Evolutionary conservation across 495 filamentous ascomycete genomes (phyloP), one percentile per base, ranked within the genome.

Genomic region (Aspergillus saccharolyticus): DNA sequence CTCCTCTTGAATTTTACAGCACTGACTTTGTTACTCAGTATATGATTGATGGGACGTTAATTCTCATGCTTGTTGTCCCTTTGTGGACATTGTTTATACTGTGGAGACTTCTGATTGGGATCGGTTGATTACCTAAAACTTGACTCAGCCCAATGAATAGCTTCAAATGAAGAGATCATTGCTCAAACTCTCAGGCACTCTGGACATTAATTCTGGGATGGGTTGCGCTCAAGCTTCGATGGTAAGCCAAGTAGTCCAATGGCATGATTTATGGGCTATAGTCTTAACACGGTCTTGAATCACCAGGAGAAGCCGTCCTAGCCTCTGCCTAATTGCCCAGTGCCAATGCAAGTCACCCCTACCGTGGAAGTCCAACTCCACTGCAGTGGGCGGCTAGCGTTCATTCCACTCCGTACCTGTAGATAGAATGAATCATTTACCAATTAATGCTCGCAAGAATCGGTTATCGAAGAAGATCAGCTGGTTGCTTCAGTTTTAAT

Each of bases 361-460:
- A 19, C 47, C 47, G 28, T 22, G 47, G 22, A 20, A 25, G 30
- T 2, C 33, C 47, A 28, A 49, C 47, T 22, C 47, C 47, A 25
- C 47, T 28, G n/a, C n/a, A n/a, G n/a, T n/a, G 47, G 47, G 47
- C 47, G 47, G 47, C 47, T 49, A 49, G 28, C 47, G 8, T 50
- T 24, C 16, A 50, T n/a, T 28, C 4, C 9, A 28, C 25, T 28
- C 25, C n/a, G 18, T 21, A 16, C 18, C 3, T 10, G 12, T 4
- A 9, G 18, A 46, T 30, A 15, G 22, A 16, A 49, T 24, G n/a
- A n/a, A n/a, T 12, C 17, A 28, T 28, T 21, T 47, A 14, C 44
- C 16, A 21, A 20, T 5, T 20, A 46, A 18, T 9, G 3, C 44
- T 16, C 12, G 45, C 19, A 20, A 48, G 16, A 20, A 14, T 46